A percentile compares a stretch with the other conserved stretches of the same genome.
Conservation (phyloP, 345 rosid genomes). For the Kandelia obovata region DNA sequence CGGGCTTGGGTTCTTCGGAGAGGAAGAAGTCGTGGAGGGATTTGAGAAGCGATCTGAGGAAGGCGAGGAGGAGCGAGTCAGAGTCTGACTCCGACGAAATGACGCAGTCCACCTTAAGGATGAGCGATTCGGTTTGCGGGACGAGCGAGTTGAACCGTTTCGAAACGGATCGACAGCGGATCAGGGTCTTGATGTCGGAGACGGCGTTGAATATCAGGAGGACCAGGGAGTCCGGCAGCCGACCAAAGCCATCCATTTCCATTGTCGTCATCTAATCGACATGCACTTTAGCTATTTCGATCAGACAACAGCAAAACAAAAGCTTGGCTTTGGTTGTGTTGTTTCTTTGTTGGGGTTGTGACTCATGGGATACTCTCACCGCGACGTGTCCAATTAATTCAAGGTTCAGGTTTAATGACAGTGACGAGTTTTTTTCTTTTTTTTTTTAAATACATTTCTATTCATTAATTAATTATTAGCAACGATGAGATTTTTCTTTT, state of each 20-base stretch:
- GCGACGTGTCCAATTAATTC: no score
- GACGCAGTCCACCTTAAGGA: constrained; percentile 45
- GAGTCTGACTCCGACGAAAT: constrained; percentile 35
- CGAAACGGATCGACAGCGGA: constrained; percentile 49
- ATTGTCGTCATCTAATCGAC: neutral
- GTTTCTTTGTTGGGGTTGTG: no score
- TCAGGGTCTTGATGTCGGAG: constrained; percentile 42
- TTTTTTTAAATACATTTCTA: no score
- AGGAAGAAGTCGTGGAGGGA: constrained; percentile 25
- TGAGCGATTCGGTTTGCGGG: constrained; percentile 39
- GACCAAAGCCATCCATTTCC: constrained; percentile 47
- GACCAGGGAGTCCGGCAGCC: constrained; percentile 43
- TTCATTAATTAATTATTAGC: no score
- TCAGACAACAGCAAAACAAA: no score
- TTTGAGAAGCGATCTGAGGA: constrained; percentile 27
- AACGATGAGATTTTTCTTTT: no score
- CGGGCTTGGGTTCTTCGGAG: constrained; percentile 2
- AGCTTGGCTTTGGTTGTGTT: no score
- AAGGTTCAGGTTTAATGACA: no score
- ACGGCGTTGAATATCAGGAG: constrained; percentile 42
- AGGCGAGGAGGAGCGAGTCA: constrained; percentile 23
- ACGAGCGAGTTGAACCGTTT: constrained; percentile 47
- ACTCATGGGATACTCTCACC: no score
- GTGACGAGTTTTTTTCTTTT: no score
- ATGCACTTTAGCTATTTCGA: no score